Evolutionary conservation across 1,284 basidiomycete genomes (phyloP), one percentile per base, ranked within the genome.

Genomic region (Sanghuangporus weigelae): DNA sequence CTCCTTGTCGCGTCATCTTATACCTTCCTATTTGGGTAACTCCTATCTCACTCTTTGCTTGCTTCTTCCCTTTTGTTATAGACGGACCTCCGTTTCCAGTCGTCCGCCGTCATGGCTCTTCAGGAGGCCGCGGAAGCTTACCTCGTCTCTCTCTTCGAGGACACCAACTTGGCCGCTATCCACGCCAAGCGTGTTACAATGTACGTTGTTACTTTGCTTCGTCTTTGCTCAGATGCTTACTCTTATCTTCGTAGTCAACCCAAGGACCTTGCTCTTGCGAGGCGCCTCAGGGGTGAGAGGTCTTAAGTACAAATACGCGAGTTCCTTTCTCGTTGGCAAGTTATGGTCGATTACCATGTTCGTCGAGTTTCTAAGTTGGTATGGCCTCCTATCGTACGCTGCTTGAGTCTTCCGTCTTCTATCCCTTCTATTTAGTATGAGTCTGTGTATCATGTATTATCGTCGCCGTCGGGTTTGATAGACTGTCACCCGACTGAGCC

Each of bases 51-150:
- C 70, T 31, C 26, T 31, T 31, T 31, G 26, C 26, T 31, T 31
- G 49, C 3, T 35, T n/a, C 51, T 36, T 60, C 19, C 55, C 60
- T 12, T 67, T 60, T 35, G 40, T 70, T 46, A 11, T 68, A 90
- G 89, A 91, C 89, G 69, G 95, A 97, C 78, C 82, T 97, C 73
- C 93, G 95, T 73, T 97, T 98, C 93, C 95, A 97, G 80, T 96
- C 93, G 40, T 96, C 93, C 44, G 95, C 95, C 68, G 93, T 98
- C 72, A 91, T 94, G 83, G 95, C 94, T 44, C 86, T 98, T 67
- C 95, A 98, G 81, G 95, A 98, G 80, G 94, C 95, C 55, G 87
- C 93, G 64, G 95, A 98, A 83, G 95, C 95, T 35, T 97, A 97
- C 84, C 93, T 97, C 72, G 95, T 97, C 78, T 95, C 93, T 50